Base-by-base conservation (phyloP, 495 filamentous ascomycete genomes). In the Clavariopsis aquatica region DNA sequence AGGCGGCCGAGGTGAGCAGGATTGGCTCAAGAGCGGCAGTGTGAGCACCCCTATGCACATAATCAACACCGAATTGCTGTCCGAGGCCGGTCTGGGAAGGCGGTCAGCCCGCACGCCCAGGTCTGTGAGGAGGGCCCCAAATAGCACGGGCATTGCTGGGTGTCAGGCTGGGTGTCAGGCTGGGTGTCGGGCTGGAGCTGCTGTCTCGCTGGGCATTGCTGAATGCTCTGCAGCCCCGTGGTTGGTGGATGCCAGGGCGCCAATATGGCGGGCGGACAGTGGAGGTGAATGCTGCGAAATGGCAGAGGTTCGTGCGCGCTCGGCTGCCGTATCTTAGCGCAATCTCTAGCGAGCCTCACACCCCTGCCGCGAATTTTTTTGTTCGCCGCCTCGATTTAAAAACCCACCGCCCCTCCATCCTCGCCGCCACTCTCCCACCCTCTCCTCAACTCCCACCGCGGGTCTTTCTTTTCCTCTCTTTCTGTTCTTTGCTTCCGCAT, bases 341-440 rank as follows among this genome's bases (percentile, higher is more conserved):
- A 24, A 28, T 62, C 27, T 17, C 49, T 34, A 34, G 31, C 31
- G 31, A 6, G 12, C 31, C 12, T 34, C 31, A 6, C 31, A 34
- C 31, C 31, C 31, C 31, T 34, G 31, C 31, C 31, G 12, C 26
- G 29, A 51, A 49, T 57, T 64, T 64, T 64, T 26, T 49, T 47
- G 47, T 27, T 24, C 47, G 20, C 12, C 47, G 5, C 12, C 12
- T 34, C 12, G 22, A 7, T 24, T 57, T 57, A 64, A 57, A 64
- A 57, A 29, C 45, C 61, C 46, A 52, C 52, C 61, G 52, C 53
- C 61, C 52, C 61, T 51, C 52, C 61, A 51, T n/a, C 24, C 31
- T 38, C 47, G 47, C 47, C 17, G 12, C 47, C 47, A n/a, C 23
- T 20, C 36, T 29, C 45, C 17, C 60, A 29, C 60, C 56, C 53